Conservation (phyloP, 163 green algal species). For the Scenedesmus sp. region DNA sequence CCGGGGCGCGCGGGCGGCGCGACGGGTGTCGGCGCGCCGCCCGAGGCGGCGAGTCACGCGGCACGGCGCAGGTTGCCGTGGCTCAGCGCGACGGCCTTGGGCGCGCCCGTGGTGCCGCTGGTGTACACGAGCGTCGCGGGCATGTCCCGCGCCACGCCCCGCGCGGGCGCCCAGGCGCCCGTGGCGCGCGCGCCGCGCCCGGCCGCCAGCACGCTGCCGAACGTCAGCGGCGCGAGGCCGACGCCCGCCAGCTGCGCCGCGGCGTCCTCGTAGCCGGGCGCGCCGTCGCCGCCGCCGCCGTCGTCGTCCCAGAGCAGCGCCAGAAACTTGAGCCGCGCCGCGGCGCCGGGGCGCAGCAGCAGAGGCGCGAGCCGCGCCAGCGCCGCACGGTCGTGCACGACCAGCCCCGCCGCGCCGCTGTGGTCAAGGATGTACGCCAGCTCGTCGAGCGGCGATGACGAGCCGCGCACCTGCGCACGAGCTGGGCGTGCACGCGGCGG, state of each 20-base stretch:
- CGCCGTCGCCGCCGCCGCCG: background rate
- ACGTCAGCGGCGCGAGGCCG: slow-evolving; percentile 61
- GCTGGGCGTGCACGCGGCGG: too few relatives aligned
- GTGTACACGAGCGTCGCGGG: slow-evolving; percentile 91
- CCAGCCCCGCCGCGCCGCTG: slow-evolving; percentile 74
- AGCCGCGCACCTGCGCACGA: slow-evolving; percentile 77
- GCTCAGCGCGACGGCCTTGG: slow-evolving; percentile 79
- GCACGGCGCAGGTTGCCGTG: slow-evolving; percentile 89
- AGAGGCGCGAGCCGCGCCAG: slow-evolving; percentile 71
- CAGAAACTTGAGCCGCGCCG: slow-evolving; percentile 68
- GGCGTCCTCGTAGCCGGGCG: slow-evolving; percentile 9
- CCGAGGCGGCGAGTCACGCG: too few relatives aligned
- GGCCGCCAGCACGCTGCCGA: slow-evolving; percentile 60
- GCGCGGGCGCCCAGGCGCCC: slow-evolving; percentile 5
- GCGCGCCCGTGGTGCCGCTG: slow-evolving; percentile 83
- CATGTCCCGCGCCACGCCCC: slow-evolving; percentile 16
- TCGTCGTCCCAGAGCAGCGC: slow-evolving; percentile 73
- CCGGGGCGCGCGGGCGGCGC: too few relatives aligned
- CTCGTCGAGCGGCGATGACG: slow-evolving; percentile 74
- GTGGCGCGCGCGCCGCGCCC: slow-evolving; percentile 22
- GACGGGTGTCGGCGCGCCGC: too few relatives aligned
- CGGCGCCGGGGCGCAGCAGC: slow-evolving; percentile 35
- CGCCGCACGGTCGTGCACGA: slow-evolving; percentile 71
- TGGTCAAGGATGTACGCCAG: slow-evolving; percentile 85
- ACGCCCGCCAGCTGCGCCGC: background rate